Evolutionary conservation across 768 basidiomycete genomes (phyloP).

Genomic region (Mycena alexandri): DNA sequence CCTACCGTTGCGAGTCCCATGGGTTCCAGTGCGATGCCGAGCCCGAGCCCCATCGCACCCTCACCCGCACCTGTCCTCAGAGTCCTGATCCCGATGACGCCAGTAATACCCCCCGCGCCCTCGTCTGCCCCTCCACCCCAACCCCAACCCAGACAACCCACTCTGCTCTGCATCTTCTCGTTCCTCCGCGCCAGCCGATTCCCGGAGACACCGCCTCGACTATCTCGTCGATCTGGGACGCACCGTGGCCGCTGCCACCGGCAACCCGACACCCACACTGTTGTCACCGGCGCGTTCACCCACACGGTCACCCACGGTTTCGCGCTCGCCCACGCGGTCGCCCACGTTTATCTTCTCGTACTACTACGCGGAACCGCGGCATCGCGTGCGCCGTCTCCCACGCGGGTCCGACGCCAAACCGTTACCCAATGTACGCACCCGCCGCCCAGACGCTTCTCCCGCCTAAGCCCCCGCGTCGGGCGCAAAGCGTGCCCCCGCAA

Average conservation of each 20-base stretch:
- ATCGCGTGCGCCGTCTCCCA: too few relatives aligned
- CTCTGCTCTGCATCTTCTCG: neutral
- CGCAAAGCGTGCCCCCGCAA: slow-evolving; percentile 19
- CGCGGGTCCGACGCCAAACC: too few relatives aligned
- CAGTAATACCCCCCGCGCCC: slow-evolving; percentile 18
- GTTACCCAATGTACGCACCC: too few relatives aligned
- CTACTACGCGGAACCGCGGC: too few relatives aligned
- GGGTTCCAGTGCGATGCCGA: too few relatives aligned
- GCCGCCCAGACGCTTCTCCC: too few relatives aligned
- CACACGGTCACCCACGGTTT: too few relatives aligned
- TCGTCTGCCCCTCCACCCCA: slow-evolving; percentile 33
- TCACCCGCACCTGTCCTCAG: too few relatives aligned
- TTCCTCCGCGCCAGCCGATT: slow-evolving; percentile 32
- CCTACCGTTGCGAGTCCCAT: too few relatives aligned
- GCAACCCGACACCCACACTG: neutral
- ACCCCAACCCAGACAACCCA: neutral
- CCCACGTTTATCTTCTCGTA: too few relatives aligned
- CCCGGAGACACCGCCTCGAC: slow-evolving; percentile 50
- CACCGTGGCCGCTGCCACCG: slow-evolving; percentile 56
- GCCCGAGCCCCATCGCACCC: too few relatives aligned
- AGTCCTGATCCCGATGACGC: slow-evolving; percentile 11
- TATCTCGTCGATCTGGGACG: slow-evolving; percentile 55
- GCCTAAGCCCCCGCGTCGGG: neutral
- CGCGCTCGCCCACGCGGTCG: too few relatives aligned
- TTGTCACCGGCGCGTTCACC: neutral